Evolutionary conservation across 2,329 filamentous ascomycete species (phyloP), one percentile per base, ranked within the genome.

Genomic region (Sclerotinia subarctica): DNA sequence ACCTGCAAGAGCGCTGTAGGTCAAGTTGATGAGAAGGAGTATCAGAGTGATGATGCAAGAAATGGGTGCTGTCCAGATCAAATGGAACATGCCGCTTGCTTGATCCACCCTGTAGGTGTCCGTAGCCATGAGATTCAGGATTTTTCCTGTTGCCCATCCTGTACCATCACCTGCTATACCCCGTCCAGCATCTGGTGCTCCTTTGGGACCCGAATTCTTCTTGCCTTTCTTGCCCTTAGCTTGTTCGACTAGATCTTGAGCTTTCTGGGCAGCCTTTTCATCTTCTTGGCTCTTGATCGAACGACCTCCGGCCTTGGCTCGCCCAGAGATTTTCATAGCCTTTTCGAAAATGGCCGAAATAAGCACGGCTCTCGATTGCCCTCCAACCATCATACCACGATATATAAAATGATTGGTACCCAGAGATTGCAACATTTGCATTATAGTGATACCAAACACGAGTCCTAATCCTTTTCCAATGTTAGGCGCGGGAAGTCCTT

Each of bases 81-180:
- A 86, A 78, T 99, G 95, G 79, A 97, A 94, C 78, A 97, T 85
- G 53, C 92, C 93, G 51, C 87, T 92, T 1, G 93, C 93, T 76
- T 93, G 90, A 74, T 98, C 94, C 69, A 99, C 84, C 72, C 94
- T 92, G 78, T 96, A 96, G 0, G 94, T 96, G 77, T 98, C 94
- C 56, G 95, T 93, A 70, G 92, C 94, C 94, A 98, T 97, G 73
- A 98, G 77, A 73, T 96, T 96, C 10, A 58, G n/a, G 15, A 38
- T 56, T 38, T 38, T 56, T 15, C 29, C 35, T 4, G 21, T 98
- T 68, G 89, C 89, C 94, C 94, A 98, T 32, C 94, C 95, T 29
- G 87, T 83, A 3, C 90, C 91, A 74, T 95, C 91, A 5, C 87
- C 87, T 15, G 85, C 79, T 26, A 90, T 80, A 3, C 84, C 86